Conservation (phyloP, 495 filamentous ascomycete genomes). For the Parmelia sp. region DNA sequence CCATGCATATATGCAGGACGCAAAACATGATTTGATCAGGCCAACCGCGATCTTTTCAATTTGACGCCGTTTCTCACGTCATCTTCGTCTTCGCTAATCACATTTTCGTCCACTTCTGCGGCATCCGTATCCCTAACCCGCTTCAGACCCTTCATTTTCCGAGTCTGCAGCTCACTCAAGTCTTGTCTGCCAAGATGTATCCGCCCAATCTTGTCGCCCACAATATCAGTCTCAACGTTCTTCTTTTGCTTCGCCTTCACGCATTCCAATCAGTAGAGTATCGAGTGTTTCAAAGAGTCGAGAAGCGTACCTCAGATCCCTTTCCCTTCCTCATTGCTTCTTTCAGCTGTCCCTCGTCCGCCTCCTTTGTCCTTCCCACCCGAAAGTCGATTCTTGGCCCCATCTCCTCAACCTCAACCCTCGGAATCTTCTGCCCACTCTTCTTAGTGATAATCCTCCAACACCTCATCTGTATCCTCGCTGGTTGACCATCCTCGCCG, state of each 20-base stretch:
- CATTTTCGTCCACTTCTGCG: constrained; percentile 28
- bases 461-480: constrained; percentile 71
- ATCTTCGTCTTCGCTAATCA: constrained; percentile 18
- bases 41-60: constrained; percentile 16
- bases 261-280: background rate
- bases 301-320: constrained; percentile 28
- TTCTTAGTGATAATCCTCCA: constrained; percentile 80
- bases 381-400: constrained; percentile 93
- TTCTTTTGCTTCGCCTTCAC: constrained; percentile 68
- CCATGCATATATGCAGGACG: constrained; percentile 7
- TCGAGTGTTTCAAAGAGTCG: background rate
- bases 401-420: constrained; percentile 91
- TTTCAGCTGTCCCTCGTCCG: constrained; percentile 73
- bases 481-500: constrained; percentile 52
- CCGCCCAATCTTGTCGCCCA: constrained; percentile 92
- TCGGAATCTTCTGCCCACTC: constrained; percentile 76
- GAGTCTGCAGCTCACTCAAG: constrained; percentile 76
- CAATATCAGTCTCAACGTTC: constrained; percentile 83
- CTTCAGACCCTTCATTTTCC: constrained; percentile 99
- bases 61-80: constrained; percentile 15
- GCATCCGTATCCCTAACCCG: constrained; percentile 56
- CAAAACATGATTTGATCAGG: background rate
- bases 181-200: constrained; percentile 93
- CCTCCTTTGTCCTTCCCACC: constrained; percentile 70
- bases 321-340: constrained; percentile 83